Evolutionary conservation across 306 rosid genomes (phyloP).

Genomic region (Hippophae tibetana): DNA sequence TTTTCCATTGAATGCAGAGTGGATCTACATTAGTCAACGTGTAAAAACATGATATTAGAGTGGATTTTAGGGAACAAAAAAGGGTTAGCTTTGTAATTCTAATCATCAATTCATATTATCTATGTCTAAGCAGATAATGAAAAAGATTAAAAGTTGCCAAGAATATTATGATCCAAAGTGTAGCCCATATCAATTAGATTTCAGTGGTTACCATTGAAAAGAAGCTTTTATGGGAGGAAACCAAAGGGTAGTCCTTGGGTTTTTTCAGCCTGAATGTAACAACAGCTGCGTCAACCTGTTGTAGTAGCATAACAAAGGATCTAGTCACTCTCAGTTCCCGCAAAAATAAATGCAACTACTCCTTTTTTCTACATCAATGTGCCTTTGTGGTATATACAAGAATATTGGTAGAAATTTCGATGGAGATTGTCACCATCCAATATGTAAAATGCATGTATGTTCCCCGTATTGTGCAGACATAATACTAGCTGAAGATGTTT

Average conservation of each 20-base stretch:
- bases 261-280: conserved; percentile 73
- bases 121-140: background rate
- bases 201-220: conserved; percentile 59
- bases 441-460: too few species aligned
- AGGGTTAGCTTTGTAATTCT: background rate
- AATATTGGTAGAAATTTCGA: too few species aligned
- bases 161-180: background rate
- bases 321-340: conserved; percentile 1
- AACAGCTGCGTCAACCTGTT: conserved; percentile 87
- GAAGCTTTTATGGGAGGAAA: conserved; percentile 77
- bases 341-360: background rate
- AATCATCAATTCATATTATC: background rate
- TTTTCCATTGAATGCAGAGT: conserved; percentile 86
- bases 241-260: conserved; percentile 50
- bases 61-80: background rate
- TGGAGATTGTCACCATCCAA: too few species aligned
- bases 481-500: background rate
- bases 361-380: background rate
- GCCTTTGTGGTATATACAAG: background rate
- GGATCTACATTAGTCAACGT: conserved; percentile 35
- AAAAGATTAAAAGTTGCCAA: too few species aligned
- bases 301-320: conserved; percentile 20
- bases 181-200: background rate
- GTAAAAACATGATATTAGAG: background rate
- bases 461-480: too few species aligned